Base-by-base conservation (phyloP, 1,284 basidiomycete genomes). In the Melampsora larici-populina region DNA sequence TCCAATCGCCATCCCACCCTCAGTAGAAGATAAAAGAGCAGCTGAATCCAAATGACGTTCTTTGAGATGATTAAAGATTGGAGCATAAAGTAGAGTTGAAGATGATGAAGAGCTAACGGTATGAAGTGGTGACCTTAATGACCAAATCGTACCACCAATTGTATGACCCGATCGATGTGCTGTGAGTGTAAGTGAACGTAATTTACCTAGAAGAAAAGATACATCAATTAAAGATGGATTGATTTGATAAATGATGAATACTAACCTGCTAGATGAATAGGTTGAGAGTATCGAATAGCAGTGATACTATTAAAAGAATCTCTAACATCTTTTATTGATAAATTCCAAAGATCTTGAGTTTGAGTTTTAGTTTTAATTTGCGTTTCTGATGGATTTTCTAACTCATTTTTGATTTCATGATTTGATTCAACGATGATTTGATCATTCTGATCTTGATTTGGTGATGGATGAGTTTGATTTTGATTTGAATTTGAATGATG, bases 131-230 rank as follows among this genome's bases (percentile, higher is more conserved):
- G 94, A 97, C 51, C 97, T 90, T 79, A 99, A 91, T 84, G 98
- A 98, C 95, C 95, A 99, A 80, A 99, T 92, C 1, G 95, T 94
- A 68, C 96, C 97, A 80, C 97, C 97, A 24, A 99, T 89, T 0
- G 93, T 93, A 84, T 98, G 95, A 0, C 97, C 97, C 15, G 94
- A 92, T 80, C 92, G 92, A 86, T 97, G 97, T 0, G 97, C 95
- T 21, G 95, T 97, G 79, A 99, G 91, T 0, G 96, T 96, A 80
- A 98, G 86, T 70, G 92, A 92, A 82, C 93, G 92, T 81, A 91
- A 91, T 85, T 92, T 92, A 66, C 92, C 92, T 93, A 82, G 49
- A 74, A 29, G 66, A 26, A n/a, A 26, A 80, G 46, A 31, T 79
- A 80, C 73, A 68, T 73, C 31, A 70, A 67, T 40, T 7, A 18